Base-by-base conservation (phyloP, 179 eudicot species). In the Corrigiola litoralis region DNA sequence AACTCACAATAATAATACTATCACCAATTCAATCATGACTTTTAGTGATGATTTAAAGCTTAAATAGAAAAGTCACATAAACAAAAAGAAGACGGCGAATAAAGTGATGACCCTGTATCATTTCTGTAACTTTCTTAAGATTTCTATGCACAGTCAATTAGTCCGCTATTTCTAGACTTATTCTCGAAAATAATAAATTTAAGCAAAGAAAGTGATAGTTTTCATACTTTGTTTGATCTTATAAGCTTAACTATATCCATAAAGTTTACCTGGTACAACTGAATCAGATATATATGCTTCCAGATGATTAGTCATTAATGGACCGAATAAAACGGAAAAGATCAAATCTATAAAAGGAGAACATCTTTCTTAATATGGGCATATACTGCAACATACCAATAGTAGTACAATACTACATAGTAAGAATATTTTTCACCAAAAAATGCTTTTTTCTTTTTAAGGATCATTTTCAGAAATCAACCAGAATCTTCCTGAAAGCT, bases 401-500 rank as follows among this genome's bases (percentile, higher is more conserved):
- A 8, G 1, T 10, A 17, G 13, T 14, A 13, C 20, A 18, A 27
- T n/a, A 46, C 16, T 3, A 16, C 10, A 42, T 23, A 2, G 20
- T 29, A 42, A 21, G 31, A 28, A 40, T 16, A 29, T n/a, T n/a
- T n/a, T n/a, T n/a, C n/a, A n/a, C n/a, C n/a, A n/a, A 40, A 32
- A 13, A 23, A 61, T 23, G 47, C 20, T 33, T 18, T 28, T 47
- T 47, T 29, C 56, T 33, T 11, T 46, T 60, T 58, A 18, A 58
- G 32, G 21, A 40, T 40, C 44, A 60, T n/a, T n/a, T n/a, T n/a
- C n/a, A n/a, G n/a, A n/a, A n/a, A 42, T 53, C 37, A 53, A 59
- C 28, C 12, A 49, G 72, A 68, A 68, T 68, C 58, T 59, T 47
- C 72, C 31, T 27, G 2, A 68, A 54, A 68, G 58, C 50, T 68